Evolutionary conservation across 2,329 filamentous ascomycete genomes (phyloP).

Genomic region (Cladophialophora chaetospira): DNA sequence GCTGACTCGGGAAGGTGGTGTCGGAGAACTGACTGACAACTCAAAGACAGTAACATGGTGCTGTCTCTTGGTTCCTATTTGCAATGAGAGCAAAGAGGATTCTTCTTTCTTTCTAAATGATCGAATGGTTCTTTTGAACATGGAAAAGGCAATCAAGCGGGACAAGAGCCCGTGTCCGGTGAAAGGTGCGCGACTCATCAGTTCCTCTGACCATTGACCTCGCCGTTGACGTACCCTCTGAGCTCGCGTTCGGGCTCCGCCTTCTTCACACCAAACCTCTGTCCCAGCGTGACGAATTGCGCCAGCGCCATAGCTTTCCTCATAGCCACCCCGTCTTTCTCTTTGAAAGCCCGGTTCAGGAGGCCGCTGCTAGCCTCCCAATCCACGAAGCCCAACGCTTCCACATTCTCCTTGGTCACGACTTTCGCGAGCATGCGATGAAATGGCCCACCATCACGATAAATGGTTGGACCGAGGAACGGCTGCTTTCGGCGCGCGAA

Average conservation of each 20-base stretch:
- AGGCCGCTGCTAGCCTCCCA: conserved; percentile 41
- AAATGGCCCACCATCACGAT: conserved; percentile 47
- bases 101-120: too few species aligned
- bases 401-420: conserved; percentile 42
- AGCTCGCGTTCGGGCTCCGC: conserved; percentile 29
- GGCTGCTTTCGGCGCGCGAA: conserved; percentile 55
- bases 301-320: conserved; percentile 43
- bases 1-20: neutral
- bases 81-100: too few species aligned
- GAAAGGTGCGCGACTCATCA: too few species aligned
- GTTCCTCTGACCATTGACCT: too few species aligned
- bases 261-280: conserved; percentile 47
- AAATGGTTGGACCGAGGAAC: conserved; percentile 51
- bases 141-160: too few species aligned
- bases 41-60: too few species aligned
- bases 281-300: conserved; percentile 49
- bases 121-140: too few species aligned
- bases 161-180: too few species aligned
- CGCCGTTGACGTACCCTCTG: too few species aligned
- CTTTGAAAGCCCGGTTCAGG: conserved; percentile 43
- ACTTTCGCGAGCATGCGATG: conserved; percentile 38
- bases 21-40: too few species aligned
- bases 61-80: too few species aligned
- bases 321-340: conserved; percentile 42
- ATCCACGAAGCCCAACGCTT: conserved; percentile 45